phyloP scores from a whole-genome alignment of 345 rosid species.

The Euphorbia pulcherrima region DNA sequence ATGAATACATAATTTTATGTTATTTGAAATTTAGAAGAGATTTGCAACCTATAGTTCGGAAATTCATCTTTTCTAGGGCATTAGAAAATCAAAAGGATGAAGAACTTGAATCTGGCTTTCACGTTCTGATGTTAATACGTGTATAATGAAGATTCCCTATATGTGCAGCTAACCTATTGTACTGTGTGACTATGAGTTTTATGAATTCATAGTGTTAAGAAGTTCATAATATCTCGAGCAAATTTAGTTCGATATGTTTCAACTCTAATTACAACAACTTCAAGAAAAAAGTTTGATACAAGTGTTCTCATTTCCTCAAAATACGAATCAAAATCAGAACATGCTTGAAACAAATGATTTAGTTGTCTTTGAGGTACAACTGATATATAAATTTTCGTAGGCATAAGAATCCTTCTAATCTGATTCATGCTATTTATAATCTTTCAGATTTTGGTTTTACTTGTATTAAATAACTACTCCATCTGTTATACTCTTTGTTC shows the following conservation, averaged over 20 bases:
- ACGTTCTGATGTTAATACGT: neutral
- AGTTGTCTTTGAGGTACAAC: neutral
- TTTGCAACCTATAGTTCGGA: neutral
- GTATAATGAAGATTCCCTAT: no score
- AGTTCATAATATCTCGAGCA: neutral
- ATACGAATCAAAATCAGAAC: neutral
- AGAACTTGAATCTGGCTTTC: neutral
- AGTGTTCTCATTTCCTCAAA: neutral
- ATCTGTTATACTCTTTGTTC: neutral
- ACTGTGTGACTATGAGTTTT: neutral
- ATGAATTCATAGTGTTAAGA: neutral
- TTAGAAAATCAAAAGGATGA: neutral
- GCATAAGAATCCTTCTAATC: neutral
- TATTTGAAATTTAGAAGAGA: neutral
- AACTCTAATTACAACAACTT: neutral
- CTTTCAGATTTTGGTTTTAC: neutral
- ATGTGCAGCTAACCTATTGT: neutral
- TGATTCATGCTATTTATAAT: neutral
- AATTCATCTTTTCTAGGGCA: neutral
- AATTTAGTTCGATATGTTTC: neutral
- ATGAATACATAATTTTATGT: neutral
- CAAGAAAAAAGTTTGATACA: no score
- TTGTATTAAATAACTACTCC: neutral
- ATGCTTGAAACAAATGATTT: neutral
- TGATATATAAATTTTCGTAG: neutral